Conservation (phyloP, 129 eudicot genomes). For the Artemisia tridentata region DNA sequence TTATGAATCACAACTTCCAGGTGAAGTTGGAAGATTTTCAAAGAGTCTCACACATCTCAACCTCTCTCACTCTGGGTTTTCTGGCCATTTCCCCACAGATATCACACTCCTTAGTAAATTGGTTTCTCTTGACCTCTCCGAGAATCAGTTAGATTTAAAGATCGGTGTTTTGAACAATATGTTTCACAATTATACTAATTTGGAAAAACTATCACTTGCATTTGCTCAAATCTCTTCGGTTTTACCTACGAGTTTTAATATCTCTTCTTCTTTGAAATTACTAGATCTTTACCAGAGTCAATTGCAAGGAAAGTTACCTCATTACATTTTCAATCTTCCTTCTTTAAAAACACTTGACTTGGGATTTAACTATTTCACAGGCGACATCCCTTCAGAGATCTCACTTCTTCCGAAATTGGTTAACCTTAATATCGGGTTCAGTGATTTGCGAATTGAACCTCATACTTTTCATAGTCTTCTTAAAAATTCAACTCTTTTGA, state of each 20-base stretch:
- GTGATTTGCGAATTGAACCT: neutral
- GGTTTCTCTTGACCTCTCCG: conserved; percentile 21
- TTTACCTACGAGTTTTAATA: conserved; percentile 11
- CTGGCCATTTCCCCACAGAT: neutral
- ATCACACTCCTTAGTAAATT: conserved; percentile 18
- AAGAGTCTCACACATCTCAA: conserved; percentile 27
- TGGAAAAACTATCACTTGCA: conserved; percentile 18
- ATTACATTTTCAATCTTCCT: conserved; percentile 24
- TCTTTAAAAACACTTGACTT: conserved; percentile 17
- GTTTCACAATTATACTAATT: conserved; percentile 20
- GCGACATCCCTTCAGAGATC: conserved; percentile 1
- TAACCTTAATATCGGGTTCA: neutral
- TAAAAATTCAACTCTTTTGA: neutral
- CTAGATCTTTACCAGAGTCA: conserved; percentile 17
- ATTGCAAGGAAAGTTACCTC: conserved; percentile 32
- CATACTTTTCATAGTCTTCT: neutral
- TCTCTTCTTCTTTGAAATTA: conserved; percentile 23
- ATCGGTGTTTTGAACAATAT: conserved; percentile 8
- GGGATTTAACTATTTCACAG: neutral
- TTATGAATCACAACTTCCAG: conserved; percentile 14
- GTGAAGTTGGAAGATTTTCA: conserved; percentile 13
- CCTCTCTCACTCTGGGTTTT: conserved; percentile 27
- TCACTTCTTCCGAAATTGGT: conserved; percentile 16
- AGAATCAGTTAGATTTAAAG: neutral
- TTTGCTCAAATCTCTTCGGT: neutral